A percentile compares a stretch with the other conserved stretches of the same genome.
Conservation (phyloP, 371 early-diverging fungal genomes). For the Capillidium heterosporum region DNA sequence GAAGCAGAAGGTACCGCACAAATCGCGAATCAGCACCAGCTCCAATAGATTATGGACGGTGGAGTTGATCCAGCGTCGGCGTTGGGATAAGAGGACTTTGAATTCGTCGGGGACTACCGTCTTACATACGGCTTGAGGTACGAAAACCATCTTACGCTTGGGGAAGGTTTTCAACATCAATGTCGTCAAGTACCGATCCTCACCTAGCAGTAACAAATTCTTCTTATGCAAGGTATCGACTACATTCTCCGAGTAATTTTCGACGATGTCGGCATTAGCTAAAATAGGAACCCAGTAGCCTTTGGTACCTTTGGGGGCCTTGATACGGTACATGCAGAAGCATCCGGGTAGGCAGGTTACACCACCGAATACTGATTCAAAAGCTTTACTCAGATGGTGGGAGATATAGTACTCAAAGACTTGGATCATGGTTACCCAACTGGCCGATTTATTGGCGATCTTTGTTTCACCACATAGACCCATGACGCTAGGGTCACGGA, state of each 20-base stretch:
- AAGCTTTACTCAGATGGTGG: slow-evolving; percentile 83
- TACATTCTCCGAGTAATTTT: slow-evolving; percentile 88
- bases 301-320: slow-evolving; percentile 51
- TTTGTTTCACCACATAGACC: slow-evolving; percentile 79
- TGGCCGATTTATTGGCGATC: slow-evolving; percentile 62
- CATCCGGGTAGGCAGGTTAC: slow-evolving; percentile 95
- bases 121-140: slow-evolving; percentile 91
- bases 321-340: slow-evolving; percentile 91
- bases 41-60: slow-evolving; percentile 97
- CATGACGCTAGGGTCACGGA: slow-evolving; percentile 50
- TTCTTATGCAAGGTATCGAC: slow-evolving; percentile 98
- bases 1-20: slow-evolving; percentile 98
- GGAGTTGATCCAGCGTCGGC: slow-evolving; percentile 99
- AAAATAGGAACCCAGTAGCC: slow-evolving; percentile 78
- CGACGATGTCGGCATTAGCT: slow-evolving; percentile 83
- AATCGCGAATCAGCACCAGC: slow-evolving; percentile 79
- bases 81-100: slow-evolving; percentile 85
- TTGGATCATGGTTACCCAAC: slow-evolving; percentile 85
- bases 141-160: slow-evolving; percentile 90
- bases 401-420: slow-evolving; percentile 94
- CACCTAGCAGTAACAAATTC: slow-evolving; percentile 93
- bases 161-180: slow-evolving; percentile 97
- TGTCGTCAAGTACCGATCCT: slow-evolving; percentile 96
- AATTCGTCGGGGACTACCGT: slow-evolving; percentile 95
- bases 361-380: slow-evolving; percentile 89